Conservation (phyloP, 1,284 basidiomycete species). For the Microstroma glucosiphilum region DNA sequence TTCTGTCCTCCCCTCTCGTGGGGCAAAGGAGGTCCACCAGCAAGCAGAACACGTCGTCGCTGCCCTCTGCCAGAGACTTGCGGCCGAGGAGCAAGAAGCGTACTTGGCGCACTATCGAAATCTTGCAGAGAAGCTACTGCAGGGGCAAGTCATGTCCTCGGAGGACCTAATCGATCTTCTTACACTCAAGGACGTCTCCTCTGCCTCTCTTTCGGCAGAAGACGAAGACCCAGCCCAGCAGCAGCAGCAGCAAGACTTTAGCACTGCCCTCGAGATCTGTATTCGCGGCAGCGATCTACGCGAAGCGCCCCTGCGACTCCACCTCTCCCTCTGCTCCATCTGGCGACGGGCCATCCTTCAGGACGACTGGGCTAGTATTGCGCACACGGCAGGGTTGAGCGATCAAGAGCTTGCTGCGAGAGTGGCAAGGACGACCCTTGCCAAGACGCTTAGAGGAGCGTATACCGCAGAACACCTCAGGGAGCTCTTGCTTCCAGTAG, state of each 20-base stretch:
- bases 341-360: constrained; percentile 82
- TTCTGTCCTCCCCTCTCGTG: not conserved
- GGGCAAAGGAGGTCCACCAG: not conserved
- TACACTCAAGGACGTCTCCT: constrained; percentile 54
- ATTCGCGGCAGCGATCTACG: constrained; percentile 59
- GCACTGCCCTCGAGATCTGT: constrained; percentile 54
- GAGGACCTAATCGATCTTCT: constrained; percentile 57
- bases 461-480: too few species aligned
- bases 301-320: constrained; percentile 55
- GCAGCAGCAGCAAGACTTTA: constrained; percentile 45
- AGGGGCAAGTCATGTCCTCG: constrained; percentile 49
- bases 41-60: not conserved
- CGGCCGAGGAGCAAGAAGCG: not conserved
- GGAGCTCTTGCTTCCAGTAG: too few species aligned
- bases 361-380: constrained; percentile 58
- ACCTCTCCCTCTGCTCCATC: constrained; percentile 58
- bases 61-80: not conserved
- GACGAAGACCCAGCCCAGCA: too few species aligned
- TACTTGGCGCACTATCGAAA: not conserved
- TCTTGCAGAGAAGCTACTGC: constrained; percentile 33
- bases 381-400: constrained; percentile 23
- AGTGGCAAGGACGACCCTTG: not conserved
- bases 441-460: too few species aligned
- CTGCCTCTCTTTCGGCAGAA: constrained; percentile 34
- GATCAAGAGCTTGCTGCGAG: constrained; percentile 19